Base-by-base conservation (phyloP, 768 basidiomycete genomes). In the Cystobasidiopsis lactophilus region DNA sequence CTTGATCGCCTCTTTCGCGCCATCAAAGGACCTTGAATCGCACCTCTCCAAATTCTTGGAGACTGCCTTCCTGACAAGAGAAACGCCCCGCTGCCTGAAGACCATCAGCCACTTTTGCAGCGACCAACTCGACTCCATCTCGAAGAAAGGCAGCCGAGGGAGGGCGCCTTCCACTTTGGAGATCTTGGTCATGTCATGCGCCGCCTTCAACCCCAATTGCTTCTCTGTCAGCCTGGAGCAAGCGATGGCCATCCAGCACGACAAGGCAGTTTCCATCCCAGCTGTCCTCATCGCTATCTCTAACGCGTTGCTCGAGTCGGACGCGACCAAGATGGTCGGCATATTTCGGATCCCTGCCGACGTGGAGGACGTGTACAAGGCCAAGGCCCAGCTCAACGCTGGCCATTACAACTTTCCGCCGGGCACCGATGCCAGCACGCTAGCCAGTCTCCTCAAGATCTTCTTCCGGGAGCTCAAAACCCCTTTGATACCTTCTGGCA, bases 311-410 rank as follows among this genome's bases (percentile, higher is more conserved):
- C 75, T 95, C 41, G 82, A 84, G 2, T 71, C 88, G 11, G 85
- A 85, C 0, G 89, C 88, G 3, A 74, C 77, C 41, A 78, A 79
- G 63, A 69, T 78, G 29, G 88, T 89, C 64, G 89, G 89, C 18
- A 88, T 91, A 52, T 95, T 91, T 68, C 79, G 88, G 41, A 77
- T 91, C 3, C 83, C 88, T 14, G 89, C 89, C 0, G 88, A 95
- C 64, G 74, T 74, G 19, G 89, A 95, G 65, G 74, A 35, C 16
- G 7, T 35, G 33, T 35, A 16, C 16, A 7, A 35, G 33, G 9
- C 16, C 33, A 35, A 35, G 16, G 33, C 33, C 23, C 23, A 29
- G n/a, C 23, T 47, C 10, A 30, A 47, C n/a, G 10, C 9, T 9
- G 45, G 45, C 11, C 4, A 24, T 26, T 47, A 47, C 29, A 26